phyloP scores from a whole-genome alignment of 805 yeast genomes.

The Nakazawaea sp. region DNA sequence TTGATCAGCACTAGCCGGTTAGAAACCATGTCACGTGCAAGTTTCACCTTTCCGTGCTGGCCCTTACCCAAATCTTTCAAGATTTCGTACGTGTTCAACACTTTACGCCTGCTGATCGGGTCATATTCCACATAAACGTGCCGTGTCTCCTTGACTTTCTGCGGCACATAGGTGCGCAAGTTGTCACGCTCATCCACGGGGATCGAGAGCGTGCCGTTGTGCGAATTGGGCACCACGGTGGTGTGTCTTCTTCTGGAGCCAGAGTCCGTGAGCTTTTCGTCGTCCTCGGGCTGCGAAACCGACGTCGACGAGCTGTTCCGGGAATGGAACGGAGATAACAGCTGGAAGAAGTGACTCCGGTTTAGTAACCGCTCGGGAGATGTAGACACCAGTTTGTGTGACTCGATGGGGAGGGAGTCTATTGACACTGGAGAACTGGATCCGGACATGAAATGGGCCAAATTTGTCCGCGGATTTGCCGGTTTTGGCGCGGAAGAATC shows the following conservation, averaged over 20 bases:
- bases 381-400: too few relatives aligned
- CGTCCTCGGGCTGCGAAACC: too few relatives aligned
- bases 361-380: too few relatives aligned
- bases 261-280: too few relatives aligned
- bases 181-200: slow-evolving; percentile 5
- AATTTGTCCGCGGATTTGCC: too few relatives aligned
- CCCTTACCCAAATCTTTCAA: slow-evolving; percentile 85
- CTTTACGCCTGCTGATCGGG: slow-evolving; percentile 75
- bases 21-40: slow-evolving; percentile 68
- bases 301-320: too few relatives aligned
- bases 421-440: too few relatives aligned
- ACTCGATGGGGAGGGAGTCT: too few relatives aligned
- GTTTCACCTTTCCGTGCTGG: slow-evolving; percentile 97
- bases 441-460: too few relatives aligned
- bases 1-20: slow-evolving; percentile 83
- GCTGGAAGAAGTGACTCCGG: too few relatives aligned
- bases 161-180: slow-evolving; percentile 9
- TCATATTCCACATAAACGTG: slow-evolving; percentile 80
- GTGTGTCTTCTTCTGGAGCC: slow-evolving; percentile 7
- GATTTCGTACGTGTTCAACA: slow-evolving; percentile 85
- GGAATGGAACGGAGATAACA: too few relatives aligned
- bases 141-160: slow-evolving; percentile 73
- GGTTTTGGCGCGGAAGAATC: too few relatives aligned
- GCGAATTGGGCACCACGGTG: not conserved
- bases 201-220: not conserved